These are phyloP conservation scores for Dothistroma septosporum DNA, from an alignment of 2,329 filamentous ascomycete species.

Conservation along the genomic window DNA sequence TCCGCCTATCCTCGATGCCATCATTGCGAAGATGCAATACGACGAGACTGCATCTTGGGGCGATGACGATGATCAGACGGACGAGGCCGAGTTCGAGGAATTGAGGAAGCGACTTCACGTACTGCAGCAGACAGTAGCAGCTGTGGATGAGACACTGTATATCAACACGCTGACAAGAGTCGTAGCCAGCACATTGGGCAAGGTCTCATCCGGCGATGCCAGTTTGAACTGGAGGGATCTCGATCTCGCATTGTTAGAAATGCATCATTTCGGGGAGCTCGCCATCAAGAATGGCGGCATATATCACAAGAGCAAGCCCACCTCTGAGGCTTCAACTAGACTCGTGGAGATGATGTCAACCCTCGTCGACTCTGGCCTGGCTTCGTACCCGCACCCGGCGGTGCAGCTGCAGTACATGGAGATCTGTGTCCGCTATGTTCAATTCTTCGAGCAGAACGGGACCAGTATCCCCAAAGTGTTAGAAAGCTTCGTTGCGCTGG, in stretches of 20 bases:
- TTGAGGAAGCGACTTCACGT: slow-evolving; percentile 84
- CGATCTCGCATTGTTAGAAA: slow-evolving; percentile 88
- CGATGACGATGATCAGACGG: slow-evolving; percentile 87
- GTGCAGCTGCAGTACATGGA: slow-evolving; percentile 98
- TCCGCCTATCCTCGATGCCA: slow-evolving; percentile 81
- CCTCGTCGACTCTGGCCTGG: slow-evolving; percentile 89
- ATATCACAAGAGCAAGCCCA: slow-evolving; percentile 80
- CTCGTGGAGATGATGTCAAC: slow-evolving; percentile 89
- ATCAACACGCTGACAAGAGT: slow-evolving; percentile 83
- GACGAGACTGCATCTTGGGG: slow-evolving; percentile 94
- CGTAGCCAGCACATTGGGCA: slow-evolving; percentile 81
- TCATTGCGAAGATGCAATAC: slow-evolving; percentile 94
- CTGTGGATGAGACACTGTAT: slow-evolving; percentile 82
- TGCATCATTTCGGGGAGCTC: slow-evolving; percentile 92
- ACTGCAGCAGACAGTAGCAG: slow-evolving; percentile 86
- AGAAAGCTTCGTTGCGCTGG: slow-evolving; percentile 84
- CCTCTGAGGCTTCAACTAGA: slow-evolving; percentile 71
- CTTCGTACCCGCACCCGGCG: slow-evolving; percentile 80
- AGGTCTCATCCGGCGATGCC: slow-evolving; percentile 67
- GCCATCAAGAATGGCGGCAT: slow-evolving; percentile 83
- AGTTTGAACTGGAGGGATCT: slow-evolving; percentile 91
- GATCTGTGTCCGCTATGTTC: slow-evolving; percentile 88
- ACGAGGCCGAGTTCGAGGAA: slow-evolving; percentile 96
- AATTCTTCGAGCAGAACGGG: slow-evolving; percentile 83
- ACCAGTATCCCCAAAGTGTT: slow-evolving; percentile 79